These are phyloP conservation scores for Orychophragmus violaceus DNA, from an alignment of 345 rosid species.

Conservation along the genomic window DNA sequence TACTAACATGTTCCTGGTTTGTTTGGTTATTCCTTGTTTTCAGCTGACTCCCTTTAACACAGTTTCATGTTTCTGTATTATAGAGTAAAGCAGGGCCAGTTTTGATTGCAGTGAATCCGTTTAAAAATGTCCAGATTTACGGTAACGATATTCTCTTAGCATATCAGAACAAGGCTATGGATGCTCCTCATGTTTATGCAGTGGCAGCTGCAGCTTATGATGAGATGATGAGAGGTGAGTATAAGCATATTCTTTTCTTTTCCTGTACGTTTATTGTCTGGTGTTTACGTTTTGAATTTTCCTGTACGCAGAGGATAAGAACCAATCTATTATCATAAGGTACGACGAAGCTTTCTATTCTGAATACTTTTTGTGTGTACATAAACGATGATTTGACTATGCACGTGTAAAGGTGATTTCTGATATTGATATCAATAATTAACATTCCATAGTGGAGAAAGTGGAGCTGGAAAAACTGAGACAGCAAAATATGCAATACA, in stretches of 20 bases:
- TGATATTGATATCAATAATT: background rate
- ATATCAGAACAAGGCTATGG: constrained; percentile 51
- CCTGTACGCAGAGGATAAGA: constrained; percentile 51
- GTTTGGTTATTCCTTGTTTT: background rate
- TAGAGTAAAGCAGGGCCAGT: constrained; percentile 94
- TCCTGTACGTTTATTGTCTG: background rate
- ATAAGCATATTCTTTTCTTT: background rate
- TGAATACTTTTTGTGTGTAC: background rate
- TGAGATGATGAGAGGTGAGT: constrained; percentile 85
- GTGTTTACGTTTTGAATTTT: background rate
- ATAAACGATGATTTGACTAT: background rate
- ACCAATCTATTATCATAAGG: constrained; percentile 93
- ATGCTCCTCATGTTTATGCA: constrained; percentile 76
- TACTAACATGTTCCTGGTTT: background rate
- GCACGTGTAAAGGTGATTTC: background rate
- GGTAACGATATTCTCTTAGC: constrained; percentile 45
- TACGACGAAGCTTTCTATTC: constrained; percentile 14
- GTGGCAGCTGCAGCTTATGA: constrained; percentile 65
- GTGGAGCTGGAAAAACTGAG: constrained; percentile 98
- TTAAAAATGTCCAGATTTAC: constrained; percentile 55
- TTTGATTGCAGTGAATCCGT: constrained; percentile 81
- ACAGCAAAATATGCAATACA: constrained; percentile 85
- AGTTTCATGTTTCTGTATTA: constrained; percentile 4
- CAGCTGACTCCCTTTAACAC: background rate
- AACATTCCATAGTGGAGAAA: constrained; percentile 66